These are phyloP conservation scores for Macadamia tetraphylla DNA, from an alignment of 164 flowering plant genomes.

Conservation along the genomic window DNA sequence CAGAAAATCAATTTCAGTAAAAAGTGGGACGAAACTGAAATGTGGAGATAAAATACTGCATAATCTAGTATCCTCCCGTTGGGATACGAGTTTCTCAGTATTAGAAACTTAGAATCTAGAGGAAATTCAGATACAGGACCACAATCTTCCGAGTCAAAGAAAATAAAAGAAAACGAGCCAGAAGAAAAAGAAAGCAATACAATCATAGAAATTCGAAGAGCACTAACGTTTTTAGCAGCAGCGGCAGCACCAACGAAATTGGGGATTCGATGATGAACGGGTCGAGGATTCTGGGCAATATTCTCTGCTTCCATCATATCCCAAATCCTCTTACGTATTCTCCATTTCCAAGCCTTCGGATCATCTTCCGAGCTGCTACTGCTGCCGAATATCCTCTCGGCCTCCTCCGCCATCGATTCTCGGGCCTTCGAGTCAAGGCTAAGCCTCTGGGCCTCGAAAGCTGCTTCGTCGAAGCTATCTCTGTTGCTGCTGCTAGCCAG, in stretches of 20 bases:
- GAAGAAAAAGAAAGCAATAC: background rate
- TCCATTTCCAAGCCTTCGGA: slow-evolving; percentile 91
- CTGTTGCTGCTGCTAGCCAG: slow-evolving; percentile 16
- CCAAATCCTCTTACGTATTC: slow-evolving; percentile 78
- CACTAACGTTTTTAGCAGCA: slow-evolving; percentile 53
- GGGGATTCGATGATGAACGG: slow-evolving; percentile 90
- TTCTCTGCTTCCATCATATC: slow-evolving; percentile 73
- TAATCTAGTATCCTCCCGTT: too few species aligned
- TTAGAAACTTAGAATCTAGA: background rate
- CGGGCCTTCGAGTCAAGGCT: slow-evolving; percentile 59
- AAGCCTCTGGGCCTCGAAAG: slow-evolving; percentile 66
- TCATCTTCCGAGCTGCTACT: slow-evolving; percentile 25
- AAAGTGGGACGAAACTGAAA: too few species aligned
- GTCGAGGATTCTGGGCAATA: slow-evolving; percentile 76
- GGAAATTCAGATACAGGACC: too few species aligned
- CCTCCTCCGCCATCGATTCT: slow-evolving; percentile 57
- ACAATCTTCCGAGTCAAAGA: too few species aligned
- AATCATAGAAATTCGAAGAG: background rate
- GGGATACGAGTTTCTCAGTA: background rate
- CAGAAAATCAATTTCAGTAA: slow-evolving; percentile 1
- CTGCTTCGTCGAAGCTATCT: slow-evolving; percentile 45
- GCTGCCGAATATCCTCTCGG: slow-evolving; percentile 16
- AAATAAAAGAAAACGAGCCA: background rate
- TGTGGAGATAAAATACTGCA: background rate
- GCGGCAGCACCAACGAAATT: slow-evolving; percentile 66